Evolutionary conservation across 1,284 basidiomycete species (phyloP).

Genomic region (Ceratobasidium sp.): DNA sequence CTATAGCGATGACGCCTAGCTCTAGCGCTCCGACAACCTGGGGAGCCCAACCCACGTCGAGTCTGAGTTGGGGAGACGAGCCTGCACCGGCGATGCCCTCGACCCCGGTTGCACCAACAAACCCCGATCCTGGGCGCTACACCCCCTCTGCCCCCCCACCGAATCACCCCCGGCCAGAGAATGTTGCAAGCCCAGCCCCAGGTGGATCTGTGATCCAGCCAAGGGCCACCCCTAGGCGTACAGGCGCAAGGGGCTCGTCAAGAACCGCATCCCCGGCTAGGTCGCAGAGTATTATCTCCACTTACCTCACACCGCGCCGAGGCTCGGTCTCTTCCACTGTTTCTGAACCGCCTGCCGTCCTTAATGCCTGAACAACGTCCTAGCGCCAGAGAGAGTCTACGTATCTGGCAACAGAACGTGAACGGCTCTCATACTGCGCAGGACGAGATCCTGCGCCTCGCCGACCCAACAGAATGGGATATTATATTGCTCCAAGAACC

Average conservation of each 20-base stretch:
- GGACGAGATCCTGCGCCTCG: slow-evolving; percentile 44
- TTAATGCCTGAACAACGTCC: not conserved
- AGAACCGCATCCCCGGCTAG: not conserved
- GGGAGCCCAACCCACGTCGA: not conserved
- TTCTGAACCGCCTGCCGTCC: not conserved
- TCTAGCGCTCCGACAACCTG: not conserved
- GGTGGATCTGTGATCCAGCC: not conserved
- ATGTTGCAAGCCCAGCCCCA: not conserved
- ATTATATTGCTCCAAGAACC: slow-evolving; percentile 52
- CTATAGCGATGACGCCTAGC: not conserved
- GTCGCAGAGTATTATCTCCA: not conserved
- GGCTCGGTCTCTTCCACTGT: not conserved
- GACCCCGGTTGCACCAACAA: not conserved
- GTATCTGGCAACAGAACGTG: slow-evolving; percentile 49
- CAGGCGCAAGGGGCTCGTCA: no score
- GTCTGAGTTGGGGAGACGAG: not conserved
- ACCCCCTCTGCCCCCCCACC: not conserved
- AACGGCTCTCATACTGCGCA: slow-evolving; percentile 48
- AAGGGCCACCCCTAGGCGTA: not conserved
- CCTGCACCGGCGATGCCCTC: not conserved
- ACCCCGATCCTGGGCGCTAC: not conserved
- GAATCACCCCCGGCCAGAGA: not conserved
- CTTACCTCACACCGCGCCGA: not conserved
- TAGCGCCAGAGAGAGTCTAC: not conserved
- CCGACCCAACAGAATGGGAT: slow-evolving; percentile 46